Conservation (phyloP, 2,329 filamentous ascomycete species). For the Eurotiales sp. region DNA sequence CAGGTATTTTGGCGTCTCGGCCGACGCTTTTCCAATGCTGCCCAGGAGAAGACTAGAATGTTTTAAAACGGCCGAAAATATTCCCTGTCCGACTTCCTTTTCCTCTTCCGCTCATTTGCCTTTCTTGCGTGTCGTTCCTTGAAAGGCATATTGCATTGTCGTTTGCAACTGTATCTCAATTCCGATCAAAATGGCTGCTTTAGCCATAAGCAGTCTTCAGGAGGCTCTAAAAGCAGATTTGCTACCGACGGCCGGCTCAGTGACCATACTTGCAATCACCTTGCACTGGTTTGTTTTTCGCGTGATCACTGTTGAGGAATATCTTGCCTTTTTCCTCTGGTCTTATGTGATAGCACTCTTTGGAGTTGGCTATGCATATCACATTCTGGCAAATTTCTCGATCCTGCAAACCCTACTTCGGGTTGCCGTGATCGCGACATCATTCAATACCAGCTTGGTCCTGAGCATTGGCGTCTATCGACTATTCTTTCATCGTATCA, state of each 20-base stretch:
- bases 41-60: too few relatives aligned
- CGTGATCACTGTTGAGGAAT: background rate
- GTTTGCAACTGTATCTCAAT: background rate
- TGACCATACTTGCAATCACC: background rate
- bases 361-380: slow-evolving; percentile 1
- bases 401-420: background rate
- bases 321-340: background rate
- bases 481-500: slow-evolving; percentile 14
- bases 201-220: background rate
- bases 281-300: slow-evolving; percentile 6
- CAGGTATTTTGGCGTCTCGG: too few relatives aligned
- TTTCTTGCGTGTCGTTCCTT: background rate
- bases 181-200: background rate
- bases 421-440: background rate
- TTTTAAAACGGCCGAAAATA: too few relatives aligned
- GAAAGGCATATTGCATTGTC: background rate
- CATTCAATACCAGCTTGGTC: background rate
- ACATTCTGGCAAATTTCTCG: slow-evolving; percentile 1
- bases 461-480: slow-evolving; percentile 10
- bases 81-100: background rate
- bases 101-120: background rate
- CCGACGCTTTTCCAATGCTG: too few relatives aligned
- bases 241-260: background rate
- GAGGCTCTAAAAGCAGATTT: background rate
- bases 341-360: background rate